Evolutionary conservation across 2,329 filamentous ascomycete species (phyloP).

Genomic region (Periconia digitata): DNA sequence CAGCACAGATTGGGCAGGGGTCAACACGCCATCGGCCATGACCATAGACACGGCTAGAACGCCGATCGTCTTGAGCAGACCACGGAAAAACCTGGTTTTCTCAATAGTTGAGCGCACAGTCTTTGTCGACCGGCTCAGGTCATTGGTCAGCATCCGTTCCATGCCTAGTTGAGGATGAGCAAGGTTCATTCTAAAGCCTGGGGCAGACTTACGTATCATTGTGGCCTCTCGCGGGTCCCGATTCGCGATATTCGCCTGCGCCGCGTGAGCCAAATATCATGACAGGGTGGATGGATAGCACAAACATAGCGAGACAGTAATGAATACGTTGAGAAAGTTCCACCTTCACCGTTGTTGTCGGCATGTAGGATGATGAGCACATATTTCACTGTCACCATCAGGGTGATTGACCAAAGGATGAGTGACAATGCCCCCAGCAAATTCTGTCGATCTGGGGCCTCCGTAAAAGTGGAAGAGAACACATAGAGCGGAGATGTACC

Average conservation of each 20-base stretch:
- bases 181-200: not conserved
- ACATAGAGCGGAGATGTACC: slow-evolving; percentile 70
- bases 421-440: slow-evolving; percentile 67
- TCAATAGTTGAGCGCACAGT: slow-evolving; percentile 61
- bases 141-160: slow-evolving; percentile 59
- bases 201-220: slow-evolving; percentile 47
- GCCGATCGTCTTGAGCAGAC: slow-evolving; percentile 61
- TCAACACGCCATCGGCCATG: slow-evolving; percentile 67
- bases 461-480: slow-evolving; percentile 66
- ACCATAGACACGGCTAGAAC: slow-evolving; percentile 70
- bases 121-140: slow-evolving; percentile 56
- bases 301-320: slow-evolving; percentile 62
- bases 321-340: slow-evolving; percentile 69
- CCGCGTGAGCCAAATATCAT: slow-evolving; percentile 57
- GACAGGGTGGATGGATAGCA: slow-evolving; percentile 62
- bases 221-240: slow-evolving; percentile 59
- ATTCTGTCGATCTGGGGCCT: slow-evolving; percentile 54
- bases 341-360: slow-evolving; percentile 71
- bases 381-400: slow-evolving; percentile 72
- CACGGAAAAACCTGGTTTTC: slow-evolving; percentile 54
- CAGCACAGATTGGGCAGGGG: slow-evolving; percentile 69
- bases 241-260: slow-evolving; percentile 61
- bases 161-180: slow-evolving; percentile 41
- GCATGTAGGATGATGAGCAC: slow-evolving; percentile 65
- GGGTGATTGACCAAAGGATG: slow-evolving; percentile 68